phyloP scores from a whole-genome alignment of 2,329 filamentous ascomycete species.

The Aspergillus tubingensis region DNA sequence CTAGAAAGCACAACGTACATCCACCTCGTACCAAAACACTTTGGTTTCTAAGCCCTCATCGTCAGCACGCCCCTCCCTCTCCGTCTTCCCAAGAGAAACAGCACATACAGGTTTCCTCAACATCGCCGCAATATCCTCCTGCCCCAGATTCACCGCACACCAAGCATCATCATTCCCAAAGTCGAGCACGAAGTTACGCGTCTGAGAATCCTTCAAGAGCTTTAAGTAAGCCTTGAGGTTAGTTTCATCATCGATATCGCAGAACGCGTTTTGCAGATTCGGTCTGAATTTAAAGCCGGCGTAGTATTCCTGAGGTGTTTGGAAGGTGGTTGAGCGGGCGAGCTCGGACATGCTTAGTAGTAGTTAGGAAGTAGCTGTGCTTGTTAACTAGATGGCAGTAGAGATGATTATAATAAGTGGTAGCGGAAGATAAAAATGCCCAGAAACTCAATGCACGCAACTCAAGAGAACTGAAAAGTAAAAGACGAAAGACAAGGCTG shows the following conservation, averaged over 20 bases:
- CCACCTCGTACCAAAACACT: slow-evolving; percentile 64
- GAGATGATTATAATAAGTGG: no score
- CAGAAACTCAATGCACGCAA: neutral
- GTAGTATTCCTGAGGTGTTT: slow-evolving; percentile 36
- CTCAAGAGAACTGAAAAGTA: neutral
- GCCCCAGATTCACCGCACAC: slow-evolving; percentile 41
- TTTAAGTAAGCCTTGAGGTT: slow-evolving; percentile 35
- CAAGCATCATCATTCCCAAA: slow-evolving; percentile 47
- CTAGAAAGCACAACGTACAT: slow-evolving; percentile 54
- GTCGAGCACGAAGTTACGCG: slow-evolving; percentile 46
- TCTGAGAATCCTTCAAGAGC: slow-evolving; percentile 31
- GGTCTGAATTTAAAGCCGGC: slow-evolving; percentile 25
- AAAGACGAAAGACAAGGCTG: neutral
- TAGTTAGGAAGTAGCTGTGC: no score
- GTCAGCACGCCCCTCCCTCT: neutral
- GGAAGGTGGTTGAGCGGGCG: slow-evolving; percentile 11
- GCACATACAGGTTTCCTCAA: slow-evolving; percentile 36
- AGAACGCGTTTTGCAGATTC: slow-evolving; percentile 30
- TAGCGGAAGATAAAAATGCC: no score
- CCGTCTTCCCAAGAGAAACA: no score
- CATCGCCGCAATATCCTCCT: slow-evolving; percentile 37
- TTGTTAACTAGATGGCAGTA: no score
- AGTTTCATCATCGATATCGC: slow-evolving; percentile 40
- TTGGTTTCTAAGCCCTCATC: slow-evolving; percentile 42
- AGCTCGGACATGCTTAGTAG: slow-evolving; percentile 14